phyloP scores from a whole-genome alignment of 2,329 filamentous ascomycete genomes.

The Pseudocercospora eumusae region DNA sequence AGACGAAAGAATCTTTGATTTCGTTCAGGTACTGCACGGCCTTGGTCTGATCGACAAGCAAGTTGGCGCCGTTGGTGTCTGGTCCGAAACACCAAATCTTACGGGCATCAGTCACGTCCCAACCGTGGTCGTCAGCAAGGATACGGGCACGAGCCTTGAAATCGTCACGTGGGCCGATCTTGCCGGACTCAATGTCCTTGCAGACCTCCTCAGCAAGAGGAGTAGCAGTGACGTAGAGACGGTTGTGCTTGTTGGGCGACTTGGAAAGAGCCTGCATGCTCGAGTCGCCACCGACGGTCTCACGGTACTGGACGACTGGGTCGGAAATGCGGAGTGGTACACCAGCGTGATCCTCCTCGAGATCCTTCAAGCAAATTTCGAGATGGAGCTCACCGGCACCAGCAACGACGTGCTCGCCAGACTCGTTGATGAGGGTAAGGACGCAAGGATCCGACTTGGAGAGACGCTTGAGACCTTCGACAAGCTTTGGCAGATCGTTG shows the following conservation, averaged over 20 bases:
- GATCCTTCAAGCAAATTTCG: conserved; percentile 99
- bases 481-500: conserved; percentile 98
- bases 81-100: conserved; percentile 99
- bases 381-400: conserved; percentile 97
- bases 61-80: conserved; percentile 95
- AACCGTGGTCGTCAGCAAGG: conserved; percentile 94
- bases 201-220: conserved; percentile 90
- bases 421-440: conserved; percentile 82
- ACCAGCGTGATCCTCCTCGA: conserved; percentile 98
- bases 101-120: conserved; percentile 99
- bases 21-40: conserved; percentile 99
- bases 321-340: conserved; percentile 97
- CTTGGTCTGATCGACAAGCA: conserved; percentile 99
- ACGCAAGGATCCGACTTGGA: conserved; percentile 99
- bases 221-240: conserved; percentile 93
- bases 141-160: conserved; percentile 97
- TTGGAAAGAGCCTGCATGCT: conserved; percentile 98
- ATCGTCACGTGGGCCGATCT: conserved; percentile 93
- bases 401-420: conserved; percentile 97
- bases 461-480: conserved; percentile 99
- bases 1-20: conserved; percentile 99
- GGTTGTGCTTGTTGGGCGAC: conserved; percentile 99
- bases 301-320: conserved; percentile 97
- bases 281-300: conserved; percentile 82
- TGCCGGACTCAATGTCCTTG: conserved; percentile 85